A percentile compares a stretch with the other conserved stretches of the same genome.
These are phyloP conservation scores for Rhizopus stolonifer DNA, from an alignment of 371 early-diverging fungal species.

Conservation along the genomic window DNA sequence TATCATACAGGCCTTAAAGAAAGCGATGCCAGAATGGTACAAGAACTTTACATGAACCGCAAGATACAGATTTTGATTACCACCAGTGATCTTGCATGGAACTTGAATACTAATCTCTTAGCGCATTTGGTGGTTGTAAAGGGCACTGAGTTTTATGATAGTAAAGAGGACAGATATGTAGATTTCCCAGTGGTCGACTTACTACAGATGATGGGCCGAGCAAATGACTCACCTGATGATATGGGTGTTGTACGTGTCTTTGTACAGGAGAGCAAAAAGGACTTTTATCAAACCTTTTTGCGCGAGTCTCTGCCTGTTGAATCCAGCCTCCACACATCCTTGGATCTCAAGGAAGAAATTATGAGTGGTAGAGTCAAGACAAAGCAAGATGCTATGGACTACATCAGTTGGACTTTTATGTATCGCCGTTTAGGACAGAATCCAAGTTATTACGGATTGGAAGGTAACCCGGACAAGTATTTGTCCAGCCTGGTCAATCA, in stretches of 20 bases:
- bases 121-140: conserved; percentile 98
- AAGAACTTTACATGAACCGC: conserved; percentile 88
- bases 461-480: conserved; percentile 74
- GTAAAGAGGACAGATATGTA: conserved; percentile 82
- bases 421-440: conserved; percentile 89
- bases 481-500: conserved; percentile 76
- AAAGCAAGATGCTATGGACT: conserved; percentile 92
- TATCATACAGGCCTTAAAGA: conserved; percentile 98
- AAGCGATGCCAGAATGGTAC: conserved; percentile 85
- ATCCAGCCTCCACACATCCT: conserved; percentile 71
- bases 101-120: conserved; percentile 89
- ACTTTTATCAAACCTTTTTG: conserved; percentile 95
- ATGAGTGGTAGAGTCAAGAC: conserved; percentile 79
- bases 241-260: conserved; percentile 85
- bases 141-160: conserved; percentile 97
- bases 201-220: conserved; percentile 99
- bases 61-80: conserved; percentile 96
- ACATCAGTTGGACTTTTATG: conserved; percentile 93
- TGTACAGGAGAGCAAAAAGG: conserved; percentile 89
- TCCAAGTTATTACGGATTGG: conserved; percentile 93
- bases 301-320: conserved; percentile 93
- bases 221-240: conserved; percentile 95
- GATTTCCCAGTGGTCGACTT: conserved; percentile 96
- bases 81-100: conserved; percentile 99
- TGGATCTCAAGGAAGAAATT: conserved; percentile 93